A percentile compares a stretch with the other conserved stretches of the same genome.
These are phyloP conservation scores for Oenanthe sinensis DNA, from an alignment of 129 eudicot species.

Conservation along the genomic window DNA sequence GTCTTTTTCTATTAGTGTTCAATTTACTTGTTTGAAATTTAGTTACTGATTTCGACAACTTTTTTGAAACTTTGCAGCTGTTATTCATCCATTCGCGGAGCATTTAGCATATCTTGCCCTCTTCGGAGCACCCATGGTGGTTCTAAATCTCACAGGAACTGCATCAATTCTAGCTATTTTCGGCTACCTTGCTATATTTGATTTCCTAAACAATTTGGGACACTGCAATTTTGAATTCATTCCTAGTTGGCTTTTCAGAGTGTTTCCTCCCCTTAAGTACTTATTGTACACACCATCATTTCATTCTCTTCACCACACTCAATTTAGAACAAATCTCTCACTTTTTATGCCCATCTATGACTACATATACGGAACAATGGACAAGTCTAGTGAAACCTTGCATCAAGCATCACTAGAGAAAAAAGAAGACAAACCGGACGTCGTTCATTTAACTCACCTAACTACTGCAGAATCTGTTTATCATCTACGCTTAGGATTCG, in stretches of 20 bases:
- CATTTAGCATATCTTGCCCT: constrained; percentile 2
- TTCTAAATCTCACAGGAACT: not conserved
- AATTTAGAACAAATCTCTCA: constrained; percentile 9
- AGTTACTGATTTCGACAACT: not conserved
- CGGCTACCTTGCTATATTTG: constrained; percentile 1
- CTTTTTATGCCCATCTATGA: constrained; percentile 2
- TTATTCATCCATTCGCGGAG: constrained; percentile 10
- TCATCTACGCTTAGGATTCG: constrained; percentile 8
- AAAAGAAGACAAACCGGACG: constrained; percentile 4
- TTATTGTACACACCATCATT: constrained; percentile 8
- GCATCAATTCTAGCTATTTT: not conserved
- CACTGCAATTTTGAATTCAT: constrained; percentile 8
- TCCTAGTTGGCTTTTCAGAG: not conserved
- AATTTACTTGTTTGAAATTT: not conserved
- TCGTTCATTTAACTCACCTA: constrained; percentile 4
- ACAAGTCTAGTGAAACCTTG: not conserved
- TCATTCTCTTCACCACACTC: constrained; percentile 15
- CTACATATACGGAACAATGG: not conserved
- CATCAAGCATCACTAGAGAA: not conserved
- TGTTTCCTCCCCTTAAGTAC: constrained; percentile 3
- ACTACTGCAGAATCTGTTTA: constrained; percentile 5
- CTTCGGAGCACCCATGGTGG: constrained; percentile 5
- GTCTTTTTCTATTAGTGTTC: not conserved
- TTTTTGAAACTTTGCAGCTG: not conserved
- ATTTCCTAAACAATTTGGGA: constrained; percentile 7